phyloP scores from a whole-genome alignment of 2,329 filamentous ascomycete species.

The Colletotrichum sp. region DNA sequence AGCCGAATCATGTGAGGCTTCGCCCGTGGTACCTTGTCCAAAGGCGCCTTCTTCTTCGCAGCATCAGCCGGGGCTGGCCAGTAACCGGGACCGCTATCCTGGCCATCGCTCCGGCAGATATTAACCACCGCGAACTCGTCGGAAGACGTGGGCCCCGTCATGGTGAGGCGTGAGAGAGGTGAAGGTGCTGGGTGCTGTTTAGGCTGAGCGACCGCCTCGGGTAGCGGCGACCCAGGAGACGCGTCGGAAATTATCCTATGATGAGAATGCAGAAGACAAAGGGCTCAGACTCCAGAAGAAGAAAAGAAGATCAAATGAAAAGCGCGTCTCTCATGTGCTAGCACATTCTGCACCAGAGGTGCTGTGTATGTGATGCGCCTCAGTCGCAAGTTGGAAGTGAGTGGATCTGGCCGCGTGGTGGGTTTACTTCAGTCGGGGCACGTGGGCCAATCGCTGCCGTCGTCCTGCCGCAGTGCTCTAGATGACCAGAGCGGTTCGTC shows the following conservation, averaged over 20 bases:
- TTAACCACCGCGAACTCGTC: constrained; percentile 29
- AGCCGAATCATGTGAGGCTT: constrained; percentile 49
- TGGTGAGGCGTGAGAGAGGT: background rate
- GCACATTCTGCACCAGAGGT: constrained; percentile 3
- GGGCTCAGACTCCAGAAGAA: background rate
- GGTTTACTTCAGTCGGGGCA: background rate
- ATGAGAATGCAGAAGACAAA: background rate
- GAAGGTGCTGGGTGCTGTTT: background rate
- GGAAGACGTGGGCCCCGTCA: background rate
- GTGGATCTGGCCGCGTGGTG: constrained; percentile 10
- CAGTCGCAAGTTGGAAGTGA: background rate
- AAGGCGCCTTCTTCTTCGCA: constrained; percentile 34
- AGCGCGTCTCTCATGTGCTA: background rate
- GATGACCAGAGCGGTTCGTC: background rate
- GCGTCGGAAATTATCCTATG: background rate
- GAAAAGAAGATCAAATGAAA: background rate
- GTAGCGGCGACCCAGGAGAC: background rate
- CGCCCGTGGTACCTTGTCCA: constrained; percentile 39
- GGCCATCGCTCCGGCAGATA: constrained; percentile 50
- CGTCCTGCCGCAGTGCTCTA: background rate
- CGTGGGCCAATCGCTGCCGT: background rate
- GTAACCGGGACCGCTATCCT: constrained; percentile 48
- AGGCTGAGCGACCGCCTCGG: background rate
- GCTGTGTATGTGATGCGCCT: background rate
- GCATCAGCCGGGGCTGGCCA: constrained; percentile 37